phyloP scores from a whole-genome alignment of 2,329 filamentous ascomycete species.

The Colletotrichum lentis region DNA sequence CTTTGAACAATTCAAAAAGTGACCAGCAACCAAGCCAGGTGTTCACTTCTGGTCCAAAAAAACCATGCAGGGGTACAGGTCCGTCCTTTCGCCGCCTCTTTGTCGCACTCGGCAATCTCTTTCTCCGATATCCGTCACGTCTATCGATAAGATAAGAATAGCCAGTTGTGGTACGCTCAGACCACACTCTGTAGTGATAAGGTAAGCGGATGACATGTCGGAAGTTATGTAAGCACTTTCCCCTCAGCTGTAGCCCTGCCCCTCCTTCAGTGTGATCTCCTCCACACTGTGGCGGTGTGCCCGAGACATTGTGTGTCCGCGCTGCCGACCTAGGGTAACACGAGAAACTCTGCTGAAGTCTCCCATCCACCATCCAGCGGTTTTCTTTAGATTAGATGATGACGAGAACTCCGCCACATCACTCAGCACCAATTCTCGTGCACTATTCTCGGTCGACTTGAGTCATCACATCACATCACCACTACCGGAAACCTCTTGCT shows the following conservation, averaged over 20 bases:
- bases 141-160: constrained; percentile 36
- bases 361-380: constrained; percentile 34
- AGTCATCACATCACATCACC: constrained; percentile 6
- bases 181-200: not conserved
- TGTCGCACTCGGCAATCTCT: constrained; percentile 21
- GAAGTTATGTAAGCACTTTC: not conserved
- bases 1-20: constrained; percentile 24
- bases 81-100: constrained; percentile 5
- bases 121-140: constrained; percentile 30
- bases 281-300: constrained; percentile 26
- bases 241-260: not conserved
- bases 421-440: constrained; percentile 12
- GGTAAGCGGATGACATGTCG: not conserved
- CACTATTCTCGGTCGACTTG: constrained; percentile 10
- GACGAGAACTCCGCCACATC: constrained; percentile 33
- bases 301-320: constrained; percentile 34
- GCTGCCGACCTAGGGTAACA: constrained; percentile 22
- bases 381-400: constrained; percentile 25
- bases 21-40: constrained; percentile 39
- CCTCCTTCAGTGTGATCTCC: constrained; percentile 2
- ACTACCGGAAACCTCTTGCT: constrained; percentile 9
- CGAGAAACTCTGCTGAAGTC: constrained; percentile 22
- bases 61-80: constrained; percentile 33
- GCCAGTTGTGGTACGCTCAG: not conserved
- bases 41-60: constrained; percentile 38